Evolutionary conservation across 139 green algal species (phyloP), one percentile per base, ranked within the genome.

Genomic region (Chlorella sp.): DNA sequence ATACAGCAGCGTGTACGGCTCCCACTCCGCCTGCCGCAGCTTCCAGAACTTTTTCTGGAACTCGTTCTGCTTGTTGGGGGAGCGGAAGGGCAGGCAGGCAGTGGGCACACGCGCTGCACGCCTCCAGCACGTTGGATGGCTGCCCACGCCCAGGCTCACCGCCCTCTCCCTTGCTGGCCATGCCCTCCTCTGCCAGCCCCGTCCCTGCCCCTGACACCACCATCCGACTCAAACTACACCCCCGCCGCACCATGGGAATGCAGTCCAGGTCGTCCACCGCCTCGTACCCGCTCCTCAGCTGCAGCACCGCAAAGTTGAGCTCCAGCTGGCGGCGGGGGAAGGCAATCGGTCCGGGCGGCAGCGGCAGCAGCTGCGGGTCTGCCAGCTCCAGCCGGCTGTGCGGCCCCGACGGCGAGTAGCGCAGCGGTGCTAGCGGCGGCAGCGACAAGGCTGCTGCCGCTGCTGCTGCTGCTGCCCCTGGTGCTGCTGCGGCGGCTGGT

Each of bases 251-350:
- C 95, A 96, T 98, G 41, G 93, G 74, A 0, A 97, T 91, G 83
- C 97, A 97, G 83, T 98, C 89, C 17, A 98, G 83, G 1, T 85
- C 91, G 62, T 98, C 94, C 0, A 93, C 92, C 0, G 94, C 91
- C 44, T 98, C 93, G 81, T 98, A 98, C 7, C 87, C 85, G 23
- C 85, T 92, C 16, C 94, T 80, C 89, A 98, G 91, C 26, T 98
- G 88, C 81, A 98, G 85, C 51, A 98, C 95, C 5, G 96, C 96
- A 87, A 98, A 96, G 13, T 82, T 79, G 57, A 91, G 89, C 64
- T 94, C 82, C 20, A 98, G 79, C 9, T 57, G 20, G 23, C 93
- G 94, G 28, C 92, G 65, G 0, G 88, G 88, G 32, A 91, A 88
- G 5, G 69, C 63, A 16, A 89, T 81, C 7, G 85, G 88, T 38